phyloP scores from a whole-genome alignment of 257 asterid species.

The Solanum lycopersicoides region DNA sequence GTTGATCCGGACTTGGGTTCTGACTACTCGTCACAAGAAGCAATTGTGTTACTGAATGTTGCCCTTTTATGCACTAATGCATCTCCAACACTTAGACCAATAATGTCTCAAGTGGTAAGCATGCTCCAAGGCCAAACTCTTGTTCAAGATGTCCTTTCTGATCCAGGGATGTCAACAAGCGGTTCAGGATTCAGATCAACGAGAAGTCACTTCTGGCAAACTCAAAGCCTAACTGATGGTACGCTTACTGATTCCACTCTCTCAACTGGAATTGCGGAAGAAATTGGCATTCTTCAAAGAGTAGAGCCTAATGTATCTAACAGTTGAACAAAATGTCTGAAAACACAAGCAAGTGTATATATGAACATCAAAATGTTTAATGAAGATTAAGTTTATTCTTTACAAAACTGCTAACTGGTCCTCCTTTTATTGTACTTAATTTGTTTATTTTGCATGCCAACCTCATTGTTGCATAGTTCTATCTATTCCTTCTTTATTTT shows the following conservation, averaged over 20 bases:
- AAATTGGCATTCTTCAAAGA: slow-evolving; percentile 14
- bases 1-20: slow-evolving; percentile 78
- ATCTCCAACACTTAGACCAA: slow-evolving; percentile 75
- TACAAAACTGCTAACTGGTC: neutral
- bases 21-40: slow-evolving; percentile 54
- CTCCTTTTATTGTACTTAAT: neutral
- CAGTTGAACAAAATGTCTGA: neutral
- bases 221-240: slow-evolving; percentile 43
- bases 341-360: neutral
- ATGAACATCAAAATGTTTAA: neutral
- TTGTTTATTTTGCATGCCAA: neutral
- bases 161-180: slow-evolving; percentile 49
- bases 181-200: slow-evolving; percentile 49
- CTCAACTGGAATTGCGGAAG: slow-evolving; percentile 29
- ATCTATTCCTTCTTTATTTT: neutral
- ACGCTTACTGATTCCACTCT: slow-evolving; percentile 34
- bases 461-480: neutral
- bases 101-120: slow-evolving; percentile 84
- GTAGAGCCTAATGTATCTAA: neutral
- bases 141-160: slow-evolving; percentile 69
- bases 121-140: slow-evolving; percentile 87
- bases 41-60: slow-evolving; percentile 50
- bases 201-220: slow-evolving; percentile 86
- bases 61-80: slow-evolving; percentile 84
- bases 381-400: neutral